These are phyloP conservation scores for Sclerotinia sclerotiorum DNA, from an alignment of 2,329 filamentous ascomycete genomes.

Conservation along the genomic window DNA sequence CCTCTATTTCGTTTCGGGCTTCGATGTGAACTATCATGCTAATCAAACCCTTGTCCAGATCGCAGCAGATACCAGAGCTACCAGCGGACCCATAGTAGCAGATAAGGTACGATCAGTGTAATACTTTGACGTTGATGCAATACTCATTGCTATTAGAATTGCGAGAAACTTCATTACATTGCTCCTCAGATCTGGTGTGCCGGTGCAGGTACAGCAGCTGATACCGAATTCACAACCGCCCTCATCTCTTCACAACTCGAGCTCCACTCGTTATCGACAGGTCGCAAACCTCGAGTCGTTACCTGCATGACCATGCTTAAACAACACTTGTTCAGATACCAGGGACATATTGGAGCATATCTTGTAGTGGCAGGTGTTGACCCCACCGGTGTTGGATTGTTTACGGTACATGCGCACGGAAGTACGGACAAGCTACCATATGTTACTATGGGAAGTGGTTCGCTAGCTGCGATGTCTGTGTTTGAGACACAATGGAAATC, in stretches of 20 bases:
- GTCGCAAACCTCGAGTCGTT: conserved; percentile 93
- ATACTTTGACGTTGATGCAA: not conserved
- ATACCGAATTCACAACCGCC: conserved; percentile 98
- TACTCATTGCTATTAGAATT: conserved; percentile 63
- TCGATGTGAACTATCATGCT: conserved; percentile 24
- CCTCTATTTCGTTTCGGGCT: conserved; percentile 3
- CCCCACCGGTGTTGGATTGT: conserved; percentile 90
- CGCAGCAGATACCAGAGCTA: conserved; percentile 96
- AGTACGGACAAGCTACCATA: conserved; percentile 98
- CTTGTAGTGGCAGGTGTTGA: conserved; percentile 96
- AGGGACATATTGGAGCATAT: conserved; percentile 97
- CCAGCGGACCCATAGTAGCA: conserved; percentile 94
- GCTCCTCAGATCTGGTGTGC: conserved; percentile 99
- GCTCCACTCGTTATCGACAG: conserved; percentile 92
- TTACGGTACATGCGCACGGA: conserved; percentile 97
- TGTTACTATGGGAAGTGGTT: conserved; percentile 98
- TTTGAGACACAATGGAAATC: conserved; percentile 96
- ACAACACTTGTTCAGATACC: conserved; percentile 98
- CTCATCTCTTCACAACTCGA: conserved; percentile 99
- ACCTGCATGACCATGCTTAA: conserved; percentile 99
- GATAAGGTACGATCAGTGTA: conserved; percentile 67
- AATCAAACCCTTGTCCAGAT: conserved; percentile 57
- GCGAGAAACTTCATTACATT: conserved; percentile 99
- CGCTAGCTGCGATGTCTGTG: conserved; percentile 93
- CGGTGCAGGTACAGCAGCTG: conserved; percentile 93